Conservation (phyloP, 2,329 filamentous ascomycete species). For the Gliomastix tumulicola region DNA sequence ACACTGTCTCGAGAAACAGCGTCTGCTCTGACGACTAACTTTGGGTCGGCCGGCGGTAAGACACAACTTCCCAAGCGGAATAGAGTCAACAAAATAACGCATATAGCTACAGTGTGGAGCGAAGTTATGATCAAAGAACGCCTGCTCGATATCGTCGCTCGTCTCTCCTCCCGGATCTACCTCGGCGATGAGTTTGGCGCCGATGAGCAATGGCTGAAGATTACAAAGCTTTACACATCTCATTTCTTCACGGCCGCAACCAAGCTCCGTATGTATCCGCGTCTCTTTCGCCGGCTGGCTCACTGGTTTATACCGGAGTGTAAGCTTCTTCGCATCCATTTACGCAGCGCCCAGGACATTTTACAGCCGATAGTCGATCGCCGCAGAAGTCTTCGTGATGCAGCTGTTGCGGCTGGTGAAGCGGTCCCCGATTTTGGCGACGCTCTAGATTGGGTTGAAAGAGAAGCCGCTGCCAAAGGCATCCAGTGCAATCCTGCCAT, state of each 20-base stretch:
- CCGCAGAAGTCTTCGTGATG: conserved; percentile 31
- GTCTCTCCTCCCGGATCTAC: conserved; percentile 23
- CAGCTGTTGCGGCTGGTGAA: conserved; percentile 14
- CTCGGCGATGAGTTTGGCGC: conserved; percentile 29
- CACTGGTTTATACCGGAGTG: conserved; percentile 32
- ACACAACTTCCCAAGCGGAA: neutral
- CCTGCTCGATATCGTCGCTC: conserved; percentile 8
- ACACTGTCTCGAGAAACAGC: neutral
- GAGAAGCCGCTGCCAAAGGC: conserved; percentile 13
- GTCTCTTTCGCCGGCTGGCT: conserved; percentile 34
- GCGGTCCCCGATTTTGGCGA: conserved; percentile 35
- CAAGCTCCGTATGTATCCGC: conserved; percentile 30
- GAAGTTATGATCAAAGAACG: conserved; percentile 4
- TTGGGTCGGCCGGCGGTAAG: neutral
- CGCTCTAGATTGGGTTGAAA: conserved; percentile 47
- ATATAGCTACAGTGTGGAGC: conserved; percentile 4
- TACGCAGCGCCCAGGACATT: conserved; percentile 2
- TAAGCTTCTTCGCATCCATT: conserved; percentile 17
- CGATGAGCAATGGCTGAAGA: conserved; percentile 35
- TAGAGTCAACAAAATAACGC: neutral
- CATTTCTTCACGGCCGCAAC: conserved; percentile 20
- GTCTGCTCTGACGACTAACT: neutral
- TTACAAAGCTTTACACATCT: conserved; percentile 37
- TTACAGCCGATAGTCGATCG: conserved; percentile 31
- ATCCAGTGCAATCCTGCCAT: conserved; percentile 16